Percentiles rank a stretch among this genome's conserved stretches.
Conservation (phyloP, 352 stramenopile species). For the Globisporangium radiosum region DNA sequence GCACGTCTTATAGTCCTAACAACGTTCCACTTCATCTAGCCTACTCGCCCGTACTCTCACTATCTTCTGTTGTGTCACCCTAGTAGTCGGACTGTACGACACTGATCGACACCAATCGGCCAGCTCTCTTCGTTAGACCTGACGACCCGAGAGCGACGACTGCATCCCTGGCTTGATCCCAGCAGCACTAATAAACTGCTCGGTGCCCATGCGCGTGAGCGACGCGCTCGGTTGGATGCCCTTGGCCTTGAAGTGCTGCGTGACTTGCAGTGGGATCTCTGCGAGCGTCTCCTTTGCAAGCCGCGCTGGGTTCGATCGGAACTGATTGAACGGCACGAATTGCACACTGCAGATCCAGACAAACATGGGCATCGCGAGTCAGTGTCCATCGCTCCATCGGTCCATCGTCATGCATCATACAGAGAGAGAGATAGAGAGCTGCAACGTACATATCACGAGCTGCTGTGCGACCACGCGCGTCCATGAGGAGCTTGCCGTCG, state of each 20-base stretch:
- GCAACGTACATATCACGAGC: constrained; percentile 58
- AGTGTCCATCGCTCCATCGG: neutral
- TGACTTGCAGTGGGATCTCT: constrained; percentile 57
- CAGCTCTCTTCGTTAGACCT: constrained; percentile 3
- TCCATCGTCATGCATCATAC: neutral
- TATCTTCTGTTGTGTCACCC: no score
- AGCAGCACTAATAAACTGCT: constrained; percentile 15
- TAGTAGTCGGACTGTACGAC: no score
- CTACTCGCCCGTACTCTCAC: no score
- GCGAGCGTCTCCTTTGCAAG: constrained; percentile 67
- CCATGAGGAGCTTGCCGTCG: constrained; percentile 50
- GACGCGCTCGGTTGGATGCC: constrained; percentile 46
- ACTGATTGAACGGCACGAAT: constrained; percentile 73
- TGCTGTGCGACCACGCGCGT: constrained; percentile 28
- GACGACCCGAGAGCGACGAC: constrained; percentile 2
- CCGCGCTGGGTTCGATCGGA: constrained; percentile 44
- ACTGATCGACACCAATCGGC: no score
- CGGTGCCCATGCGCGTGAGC: constrained; percentile 49
- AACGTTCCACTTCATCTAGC: no score
- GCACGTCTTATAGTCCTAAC: no score
- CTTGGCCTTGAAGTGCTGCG: constrained; percentile 53
- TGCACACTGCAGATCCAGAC: constrained; percentile 39
- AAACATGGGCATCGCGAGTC: constrained; percentile 6
- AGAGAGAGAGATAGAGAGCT: neutral
- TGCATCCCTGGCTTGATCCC: neutral